Percentiles rank a stretch among this genome's conserved stretches.
Evolutionary conservation across 176 grass and related monocot species (phyloP).

Genomic region (Aegilops umbellulata): DNA sequence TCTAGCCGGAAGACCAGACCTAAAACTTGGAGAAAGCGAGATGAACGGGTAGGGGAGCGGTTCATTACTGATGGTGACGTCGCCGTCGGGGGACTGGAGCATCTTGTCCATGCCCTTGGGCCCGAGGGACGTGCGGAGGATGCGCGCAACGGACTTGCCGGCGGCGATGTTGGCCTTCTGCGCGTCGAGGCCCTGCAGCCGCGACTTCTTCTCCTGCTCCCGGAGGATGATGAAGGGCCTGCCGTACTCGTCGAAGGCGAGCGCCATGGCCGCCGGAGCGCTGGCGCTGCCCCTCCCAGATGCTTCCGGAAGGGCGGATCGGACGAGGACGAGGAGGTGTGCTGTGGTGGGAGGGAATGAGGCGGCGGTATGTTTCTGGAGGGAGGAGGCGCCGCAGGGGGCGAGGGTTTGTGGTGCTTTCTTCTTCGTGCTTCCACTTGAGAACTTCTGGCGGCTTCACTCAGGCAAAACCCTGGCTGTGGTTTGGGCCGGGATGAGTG

Average conservation of each 20-base stretch:
- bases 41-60: no score
- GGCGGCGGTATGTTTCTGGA: background rate
- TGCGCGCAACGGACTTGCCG: conserved; percentile 75
- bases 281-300: background rate
- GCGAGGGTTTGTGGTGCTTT: background rate
- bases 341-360: background rate
- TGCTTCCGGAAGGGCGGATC: conserved; percentile 7
- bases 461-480: background rate
- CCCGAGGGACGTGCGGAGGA: conserved; percentile 83
- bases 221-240: conserved; percentile 81
- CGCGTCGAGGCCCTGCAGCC: conserved; percentile 82
- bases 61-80: conserved; percentile 82
- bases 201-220: conserved; percentile 90
- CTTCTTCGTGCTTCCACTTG: background rate
- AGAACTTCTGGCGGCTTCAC: background rate
- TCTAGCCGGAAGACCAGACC: background rate
- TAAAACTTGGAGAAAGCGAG: background rate
- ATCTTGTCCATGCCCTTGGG: conserved; percentile 99
- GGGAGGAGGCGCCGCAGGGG: background rate
- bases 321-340: background rate
- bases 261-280: conserved; percentile 54
- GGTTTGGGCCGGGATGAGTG: background rate
- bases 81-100: conserved; percentile 91
- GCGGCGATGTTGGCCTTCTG: conserved; percentile 97
- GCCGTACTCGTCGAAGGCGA: conserved; percentile 96